phyloP scores from a whole-genome alignment of 1,139 yeast genomes.

The Lodderomyces metapsilosis region DNA sequence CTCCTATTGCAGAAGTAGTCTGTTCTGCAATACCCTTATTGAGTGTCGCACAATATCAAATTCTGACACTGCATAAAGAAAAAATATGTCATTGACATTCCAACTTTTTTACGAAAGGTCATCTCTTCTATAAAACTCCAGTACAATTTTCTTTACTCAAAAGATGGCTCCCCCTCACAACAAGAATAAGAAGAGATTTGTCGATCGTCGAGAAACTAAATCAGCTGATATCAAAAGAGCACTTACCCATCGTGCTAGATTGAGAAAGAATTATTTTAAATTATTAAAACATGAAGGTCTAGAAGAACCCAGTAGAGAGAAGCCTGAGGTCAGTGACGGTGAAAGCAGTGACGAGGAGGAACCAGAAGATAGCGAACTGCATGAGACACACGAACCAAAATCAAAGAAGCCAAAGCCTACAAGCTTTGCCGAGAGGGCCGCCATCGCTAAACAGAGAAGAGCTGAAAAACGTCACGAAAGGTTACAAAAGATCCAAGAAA shows the following conservation, averaged over 20 bases:
- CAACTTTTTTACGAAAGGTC: too few relatives aligned
- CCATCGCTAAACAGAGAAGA: constrained; percentile 44
- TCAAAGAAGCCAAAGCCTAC: constrained; percentile 18
- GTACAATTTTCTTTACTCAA: too few relatives aligned
- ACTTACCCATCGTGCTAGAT: constrained; percentile 76
- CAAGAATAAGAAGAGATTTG: constrained; percentile 24
- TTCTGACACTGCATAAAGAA: too few relatives aligned
- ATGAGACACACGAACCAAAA: constrained; percentile 16
- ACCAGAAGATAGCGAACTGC: constrained; percentile 4
- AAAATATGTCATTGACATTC: background rate
- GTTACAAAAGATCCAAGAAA: constrained; percentile 28
- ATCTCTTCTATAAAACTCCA: too few relatives aligned
- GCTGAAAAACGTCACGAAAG: constrained; percentile 33
- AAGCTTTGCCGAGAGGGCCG: constrained; percentile 47
- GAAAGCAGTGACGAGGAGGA: background rate
- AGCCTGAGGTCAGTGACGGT: constrained; percentile 4
- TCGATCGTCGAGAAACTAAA: constrained; percentile 42
- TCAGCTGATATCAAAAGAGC: constrained; percentile 69
- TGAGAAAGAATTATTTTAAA: constrained; percentile 80
- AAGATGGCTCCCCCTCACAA: constrained; percentile 2
- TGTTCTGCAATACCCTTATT: too few relatives aligned
- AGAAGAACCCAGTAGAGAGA: constrained; percentile 6
- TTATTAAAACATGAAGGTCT: constrained; percentile 69
- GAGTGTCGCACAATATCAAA: too few relatives aligned
- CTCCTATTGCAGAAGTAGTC: too few relatives aligned